Base-by-base conservation (phyloP, 495 filamentous ascomycete genomes). In the Xanthoparmelia taractica region DNA sequence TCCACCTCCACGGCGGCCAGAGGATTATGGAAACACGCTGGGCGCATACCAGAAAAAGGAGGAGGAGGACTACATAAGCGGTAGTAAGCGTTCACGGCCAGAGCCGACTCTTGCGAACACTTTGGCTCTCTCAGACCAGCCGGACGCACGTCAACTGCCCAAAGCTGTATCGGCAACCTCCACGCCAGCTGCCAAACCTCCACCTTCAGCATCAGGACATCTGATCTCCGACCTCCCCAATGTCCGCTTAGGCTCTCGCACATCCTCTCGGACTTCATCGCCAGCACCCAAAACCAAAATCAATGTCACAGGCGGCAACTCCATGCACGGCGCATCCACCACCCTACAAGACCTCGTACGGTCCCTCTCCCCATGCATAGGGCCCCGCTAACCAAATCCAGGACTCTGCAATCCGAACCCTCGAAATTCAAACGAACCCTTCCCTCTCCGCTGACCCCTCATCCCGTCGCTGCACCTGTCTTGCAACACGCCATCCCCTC, bases 391-490 rank as follows among this genome's bases (percentile, higher is more conserved):
- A 65, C 43, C 20, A 23, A 10, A 20, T 7, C 1, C 29, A 69
- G 67, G 95, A 97, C 60, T 85, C 90, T 10, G 94, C 93, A 4
- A 96, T 98, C 66, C 87, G 90, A n/a, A 78, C 85, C 20, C 84
- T 98, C 55, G 94, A 98, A 67, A 82, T 95, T 50, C 88, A 87
- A 57, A 97, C 91, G 11, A 96, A 96, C 72, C 91, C 92, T 0
- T 81, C 84, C 0, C 77, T 89, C 23, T 68, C 80, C 34, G 69
- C 75, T 8, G 36, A 61, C 37, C 56, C 63, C 23, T 75, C 79
- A 34, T 77, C 81, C 17, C 82, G 87, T 43, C 82, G 82, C 64
- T 98, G 94, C 72, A 86, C 84, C 68, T 98, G 94, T 76, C 88
- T 91, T 64, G 94, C 88, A 0, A 80, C 87, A 4, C 82, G 90